Base-by-base conservation (phyloP, 176 grass and related monocot species). In the Areca catechu region DNA sequence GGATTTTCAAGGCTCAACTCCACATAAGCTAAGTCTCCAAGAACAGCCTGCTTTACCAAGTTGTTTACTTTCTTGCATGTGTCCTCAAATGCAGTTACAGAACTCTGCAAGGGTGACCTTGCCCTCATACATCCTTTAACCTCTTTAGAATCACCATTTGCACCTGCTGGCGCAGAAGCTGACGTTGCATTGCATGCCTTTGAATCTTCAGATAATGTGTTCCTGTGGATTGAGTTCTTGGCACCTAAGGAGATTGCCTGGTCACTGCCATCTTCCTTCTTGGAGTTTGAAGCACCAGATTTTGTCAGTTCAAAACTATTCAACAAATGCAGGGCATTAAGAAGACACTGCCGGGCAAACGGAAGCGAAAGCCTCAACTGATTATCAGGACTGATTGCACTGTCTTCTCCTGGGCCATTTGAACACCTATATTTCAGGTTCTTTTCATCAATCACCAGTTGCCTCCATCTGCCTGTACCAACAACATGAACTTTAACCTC, bases 1-100 rank as follows among this genome's bases (percentile, higher is more conserved):
- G 82, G 85, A 77, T 95, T 95, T 71, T 82, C 77, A 37, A 83
- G 84, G 61, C 76, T 80, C 69, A 95, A 69, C 67, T 95, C 90
- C 10, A 95, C 28, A 63, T 89, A 95, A 22, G 90, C 85, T 58
- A 95, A 71, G 63, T 80, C 80, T 52, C 76, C 82, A 56, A 95
- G 71, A 21, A 89, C 49, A 16, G 85, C 82, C 53, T 95, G 85
- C 72, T 79, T 80, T 57, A 95, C 76, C 59, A 78, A 73, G 20
- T 80, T 67, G 47, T 75, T 78, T 56, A 89, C 90, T 76, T 89
- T 89, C 65, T 62, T 77, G 67, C 82, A 70, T 14, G 89, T 57
- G 25, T 89, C 80, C 25, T 69, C 85, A 57, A 83, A 83, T 15
- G 69, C 68, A 27, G 64, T 50, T 73, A 89, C 65, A 60, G 90